These are phyloP conservation scores for Cryptosporidium bovis DNA, from an alignment of 169 alveolate species.

Conservation along the genomic window DNA sequence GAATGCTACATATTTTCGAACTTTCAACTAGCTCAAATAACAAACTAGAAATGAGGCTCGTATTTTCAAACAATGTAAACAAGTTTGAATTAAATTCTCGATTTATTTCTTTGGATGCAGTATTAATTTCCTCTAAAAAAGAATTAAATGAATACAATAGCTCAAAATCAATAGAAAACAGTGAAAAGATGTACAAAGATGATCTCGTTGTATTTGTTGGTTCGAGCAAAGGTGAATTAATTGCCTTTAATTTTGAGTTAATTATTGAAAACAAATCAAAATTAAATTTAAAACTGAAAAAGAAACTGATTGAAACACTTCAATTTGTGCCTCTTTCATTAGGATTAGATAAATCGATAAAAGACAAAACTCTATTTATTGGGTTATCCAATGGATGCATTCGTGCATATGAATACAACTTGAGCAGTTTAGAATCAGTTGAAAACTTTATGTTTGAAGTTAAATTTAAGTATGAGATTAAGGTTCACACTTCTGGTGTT, in stretches of 20 bases:
- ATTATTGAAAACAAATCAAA: not conserved
- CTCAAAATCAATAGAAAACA: not conserved
- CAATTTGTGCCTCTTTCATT: constrained; percentile 60
- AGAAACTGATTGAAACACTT: not conserved
- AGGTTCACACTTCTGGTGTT: constrained; percentile 58
- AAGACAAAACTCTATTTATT: not conserved
- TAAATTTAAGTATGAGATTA: not conserved
- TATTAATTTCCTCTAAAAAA: not conserved
- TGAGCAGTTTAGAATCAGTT: not conserved
- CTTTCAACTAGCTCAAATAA: not conserved
- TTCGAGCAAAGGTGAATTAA: constrained; percentile 54
- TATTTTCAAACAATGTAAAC: constrained; percentile 37
- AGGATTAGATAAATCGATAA: not conserved
- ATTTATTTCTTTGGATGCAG: constrained; percentile 31
- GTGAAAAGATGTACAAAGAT: not conserved
- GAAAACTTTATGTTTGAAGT: not conserved
- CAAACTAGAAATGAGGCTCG: not conserved
- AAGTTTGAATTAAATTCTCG: constrained; percentile 10
- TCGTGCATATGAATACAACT: not conserved
- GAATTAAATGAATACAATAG: no score
- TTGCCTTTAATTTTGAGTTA: constrained; percentile 13
- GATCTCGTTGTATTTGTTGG: constrained; percentile 15
- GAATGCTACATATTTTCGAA: constrained; percentile 37
- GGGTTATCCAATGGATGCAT: constrained; percentile 56
- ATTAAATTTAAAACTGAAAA: not conserved